Evolutionary conservation across 1,139 yeast species (phyloP).

Genomic region (Tardiomyces blankii): DNA sequence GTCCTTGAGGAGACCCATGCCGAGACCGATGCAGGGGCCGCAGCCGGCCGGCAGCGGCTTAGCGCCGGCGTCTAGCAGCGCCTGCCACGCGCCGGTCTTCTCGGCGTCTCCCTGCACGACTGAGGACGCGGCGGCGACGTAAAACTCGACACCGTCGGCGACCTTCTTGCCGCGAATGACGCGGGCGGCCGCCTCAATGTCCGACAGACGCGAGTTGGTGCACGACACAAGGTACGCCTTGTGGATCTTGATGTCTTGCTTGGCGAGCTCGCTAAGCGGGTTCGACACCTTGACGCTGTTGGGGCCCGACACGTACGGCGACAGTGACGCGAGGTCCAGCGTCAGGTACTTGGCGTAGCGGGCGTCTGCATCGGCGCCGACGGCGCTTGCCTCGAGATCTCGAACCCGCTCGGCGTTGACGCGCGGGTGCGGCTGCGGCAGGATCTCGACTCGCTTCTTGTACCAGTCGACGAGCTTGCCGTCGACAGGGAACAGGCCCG

Average conservation of each 20-base stretch:
- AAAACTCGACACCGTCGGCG: constrained; percentile 84
- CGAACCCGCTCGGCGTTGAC: constrained; percentile 52
- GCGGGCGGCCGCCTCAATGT: constrained; percentile 88
- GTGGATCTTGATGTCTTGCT: constrained; percentile 64
- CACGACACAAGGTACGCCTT: constrained; percentile 98
- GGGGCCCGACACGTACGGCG: constrained; percentile 95
- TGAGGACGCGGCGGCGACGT: constrained; percentile 95
- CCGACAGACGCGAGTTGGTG: constrained; percentile 88
- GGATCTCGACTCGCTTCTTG: constrained; percentile 46
- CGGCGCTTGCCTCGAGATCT: constrained; percentile 33
- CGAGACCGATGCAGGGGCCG: constrained; percentile 98
- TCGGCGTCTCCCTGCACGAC: constrained; percentile 90
- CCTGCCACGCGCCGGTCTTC: constrained; percentile 83
- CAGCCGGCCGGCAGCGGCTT: constrained; percentile 96
- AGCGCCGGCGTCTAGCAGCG: constrained; percentile 84
- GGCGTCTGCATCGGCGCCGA: constrained; percentile 63
- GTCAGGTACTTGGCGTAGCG: constrained; percentile 77
- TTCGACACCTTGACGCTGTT: constrained; percentile 89
- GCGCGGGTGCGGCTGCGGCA: constrained; percentile 82
- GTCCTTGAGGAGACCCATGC: constrained; percentile 82
- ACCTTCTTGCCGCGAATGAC: constrained; percentile 71
- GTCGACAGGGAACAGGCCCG: constrained; percentile 95
- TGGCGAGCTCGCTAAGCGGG: constrained; percentile 63
- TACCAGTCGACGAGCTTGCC: constrained; percentile 67
- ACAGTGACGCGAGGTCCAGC: constrained; percentile 68